phyloP scores from a whole-genome alignment of 75 land plant species.

The Adiantum capillusveneris region DNA sequence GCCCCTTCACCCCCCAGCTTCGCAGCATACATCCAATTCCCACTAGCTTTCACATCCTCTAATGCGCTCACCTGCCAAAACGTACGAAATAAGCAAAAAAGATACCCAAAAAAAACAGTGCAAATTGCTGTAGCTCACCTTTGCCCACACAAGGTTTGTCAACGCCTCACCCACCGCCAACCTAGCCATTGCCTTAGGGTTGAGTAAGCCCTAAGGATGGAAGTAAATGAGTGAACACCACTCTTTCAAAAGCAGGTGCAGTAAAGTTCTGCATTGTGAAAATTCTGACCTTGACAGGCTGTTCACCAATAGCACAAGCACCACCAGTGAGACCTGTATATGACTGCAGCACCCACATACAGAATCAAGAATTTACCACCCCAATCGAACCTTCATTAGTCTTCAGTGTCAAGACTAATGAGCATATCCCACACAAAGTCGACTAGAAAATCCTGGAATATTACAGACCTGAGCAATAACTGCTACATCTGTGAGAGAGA shows the following conservation, averaged over 20 bases:
- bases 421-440: no score
- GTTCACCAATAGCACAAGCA: slow-evolving; percentile 95
- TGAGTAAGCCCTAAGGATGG: slow-evolving; percentile 48
- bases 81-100: not conserved
- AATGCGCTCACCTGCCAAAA: slow-evolving; percentile 52
- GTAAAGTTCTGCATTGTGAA: not conserved
- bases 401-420: no score
- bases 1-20: slow-evolving; percentile 97
- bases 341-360: no score
- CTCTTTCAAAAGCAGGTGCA: no score
- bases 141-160: slow-evolving; percentile 94
- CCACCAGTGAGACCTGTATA: slow-evolving; percentile 75
- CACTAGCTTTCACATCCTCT: slow-evolving; percentile 91
- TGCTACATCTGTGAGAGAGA: slow-evolving; percentile 92
- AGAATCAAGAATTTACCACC: no score
- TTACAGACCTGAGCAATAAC: slow-evolving; percentile 63
- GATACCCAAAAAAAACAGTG: no score
- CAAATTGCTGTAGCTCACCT: slow-evolving; percentile 15
- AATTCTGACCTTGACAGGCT: slow-evolving; percentile 61
- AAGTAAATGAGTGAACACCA: no score
- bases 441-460: not conserved
- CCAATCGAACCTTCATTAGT: no score
- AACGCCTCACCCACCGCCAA: slow-evolving; percentile 89
- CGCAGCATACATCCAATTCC: slow-evolving; percentile 99
- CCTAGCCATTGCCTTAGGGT: slow-evolving; percentile 93